Base-by-base conservation (phyloP, 2,329 filamentous ascomycete species). In the Madurella mycetomatis region DNA sequence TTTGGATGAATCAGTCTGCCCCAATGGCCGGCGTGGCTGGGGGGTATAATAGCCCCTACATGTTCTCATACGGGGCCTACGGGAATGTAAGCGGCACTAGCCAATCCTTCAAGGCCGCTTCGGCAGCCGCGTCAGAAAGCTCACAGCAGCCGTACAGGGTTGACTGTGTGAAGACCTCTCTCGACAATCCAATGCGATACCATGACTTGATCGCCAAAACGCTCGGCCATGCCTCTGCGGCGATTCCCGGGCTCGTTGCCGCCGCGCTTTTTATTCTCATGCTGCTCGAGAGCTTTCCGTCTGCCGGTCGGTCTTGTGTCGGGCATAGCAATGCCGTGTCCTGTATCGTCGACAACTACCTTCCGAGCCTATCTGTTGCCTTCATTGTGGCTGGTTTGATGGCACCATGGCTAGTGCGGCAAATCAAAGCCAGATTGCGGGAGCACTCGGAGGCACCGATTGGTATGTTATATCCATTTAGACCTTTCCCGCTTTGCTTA, bases 311-410 rank as follows among this genome's bases (percentile, higher is more conserved):
- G n/a, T 25, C 45, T 4, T 30, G 18, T 15, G 42, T 13, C 50
- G 16, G 25, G 13, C 11, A 37, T 37, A 37, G 32, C 19, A 16
- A 45, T 13, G 13, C 18, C 25, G 5, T 37, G 16, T 19, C 37
- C 13, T 12, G 9, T 13, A 15, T 31, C 17, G 19, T 40, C 15
- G 11, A n/a, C 43, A 19, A 19, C 37, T 7, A 3, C 17, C 39
- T 45, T 13, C 30, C 43, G 8, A 12, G 50, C 32, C 18, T 59
- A 25, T 56, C 55, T 2, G 19, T 51, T 8, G 47, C 42, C 9
- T 60, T 51, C 30, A 46, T 58, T 9, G 41, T 17, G 1, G 41
- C 41, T 2, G 57, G 59, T 7, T 39, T 60, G 17, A n/a, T 47
- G 9, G 46, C 17, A 19, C 49, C 46, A 34, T 58, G 59, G 55